Base-by-base conservation (phyloP, 441 rosid species). In the Cnidoscolus chayamansa region DNA sequence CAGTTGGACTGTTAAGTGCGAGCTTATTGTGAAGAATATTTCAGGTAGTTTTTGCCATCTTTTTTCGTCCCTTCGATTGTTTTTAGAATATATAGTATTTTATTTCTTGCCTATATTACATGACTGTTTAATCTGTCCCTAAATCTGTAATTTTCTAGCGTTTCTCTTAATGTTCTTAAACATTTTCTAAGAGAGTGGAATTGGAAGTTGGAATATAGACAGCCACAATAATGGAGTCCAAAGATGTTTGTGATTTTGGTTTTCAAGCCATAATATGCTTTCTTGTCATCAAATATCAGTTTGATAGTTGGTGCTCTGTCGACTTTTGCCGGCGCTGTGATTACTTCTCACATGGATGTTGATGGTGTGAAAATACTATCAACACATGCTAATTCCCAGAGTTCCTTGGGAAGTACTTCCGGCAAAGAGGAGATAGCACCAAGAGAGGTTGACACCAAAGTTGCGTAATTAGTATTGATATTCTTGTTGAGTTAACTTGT, bases 1-100 rank as follows among this genome's bases (percentile, higher is more conserved):
- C 86, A 0, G 82, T 68, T 54, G 91, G 77, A 77, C 81, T 84
- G 15, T 63, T 84, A 68, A 83, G 87, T 75, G 77, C 86, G 69
- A 78, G 87, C 78, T 76, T 84, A 66, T 73, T 48, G 69, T 85
- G 83, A 86, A 75, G 72, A 77, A 63, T 73, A 57, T 77, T 25
- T 25, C 85, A 82, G 89, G 91, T 88, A 84, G 48, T 70, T 82
- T 74, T 78, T 45, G 63, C 69, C 67, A 55, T 48, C 73, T 66
- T 73, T 13, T 48, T 25, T 25, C 25, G 51, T 37, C 71, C 57
- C 61, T 50, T 55, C 67, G 2, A 2, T 25, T 25, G 48, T 63
- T 6, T 40, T 15, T 35, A 57, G 50, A 9, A 37, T 49, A 12
- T 7, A 47, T 8, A n/a, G n/a, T 73, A 32, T 49, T 5, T 47